These are phyloP conservation scores for Sporobolus alterniflorus DNA, from an alignment of 202 grass and related monocot genomes.

Conservation along the genomic window DNA sequence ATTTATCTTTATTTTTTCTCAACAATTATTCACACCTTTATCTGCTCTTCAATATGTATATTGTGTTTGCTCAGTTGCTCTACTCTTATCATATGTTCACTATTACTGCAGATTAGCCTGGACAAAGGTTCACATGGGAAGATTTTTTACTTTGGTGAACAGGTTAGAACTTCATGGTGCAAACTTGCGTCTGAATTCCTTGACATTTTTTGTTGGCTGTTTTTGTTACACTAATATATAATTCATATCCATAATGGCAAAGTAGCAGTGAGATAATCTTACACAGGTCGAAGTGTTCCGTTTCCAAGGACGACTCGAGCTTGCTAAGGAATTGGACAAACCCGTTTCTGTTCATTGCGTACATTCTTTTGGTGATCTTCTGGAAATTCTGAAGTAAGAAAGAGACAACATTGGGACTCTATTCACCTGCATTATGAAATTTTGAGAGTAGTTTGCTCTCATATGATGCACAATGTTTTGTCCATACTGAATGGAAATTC, in stretches of 20 bases:
- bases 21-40: neutral
- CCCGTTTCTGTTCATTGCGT: slow-evolving; percentile 96
- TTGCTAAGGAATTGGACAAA: slow-evolving; percentile 83
- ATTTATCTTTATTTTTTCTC: too few species aligned
- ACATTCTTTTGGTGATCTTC: slow-evolving; percentile 76
- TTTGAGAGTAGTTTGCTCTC: neutral
- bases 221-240: neutral
- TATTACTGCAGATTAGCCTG: slow-evolving; percentile 70
- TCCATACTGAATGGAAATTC: neutral
- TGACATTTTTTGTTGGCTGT: slow-evolving; percentile 17
- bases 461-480: neutral
- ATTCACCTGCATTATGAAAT: neutral
- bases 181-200: slow-evolving; percentile 17
- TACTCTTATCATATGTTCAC: slow-evolving; percentile 2
- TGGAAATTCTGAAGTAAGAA: slow-evolving; percentile 77
- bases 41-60: neutral
- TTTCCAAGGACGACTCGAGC: slow-evolving; percentile 73
- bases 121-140: slow-evolving; percentile 88
- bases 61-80: neutral
- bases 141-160: slow-evolving; percentile 68
- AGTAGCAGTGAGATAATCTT: slow-evolving; percentile 22
- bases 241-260: neutral
- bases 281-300: slow-evolving; percentile 81
- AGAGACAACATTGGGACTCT: neutral
- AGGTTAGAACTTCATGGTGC: slow-evolving; percentile 57